Base-by-base conservation (phyloP, 1,139 yeast genomes). In the Spathaspora sp. region DNA sequence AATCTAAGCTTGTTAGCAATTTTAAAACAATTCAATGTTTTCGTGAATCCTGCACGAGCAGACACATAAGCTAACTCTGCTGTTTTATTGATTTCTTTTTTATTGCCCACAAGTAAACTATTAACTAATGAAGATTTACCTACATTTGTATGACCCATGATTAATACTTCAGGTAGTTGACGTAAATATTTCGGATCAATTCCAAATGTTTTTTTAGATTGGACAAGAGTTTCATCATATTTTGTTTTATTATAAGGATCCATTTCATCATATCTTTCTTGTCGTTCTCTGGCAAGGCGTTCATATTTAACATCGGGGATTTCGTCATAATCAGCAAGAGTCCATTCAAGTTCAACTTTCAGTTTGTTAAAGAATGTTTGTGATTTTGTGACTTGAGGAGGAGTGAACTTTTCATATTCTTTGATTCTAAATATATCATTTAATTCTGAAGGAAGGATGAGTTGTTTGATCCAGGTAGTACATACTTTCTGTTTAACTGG, bases 111-210 rank as follows among this genome's bases (percentile, higher is more conserved):
- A 58, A 56, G 78, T 58, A 84, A 53, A 15, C 77, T 78, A 56
- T 88, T 86, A 37, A 89, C 68, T 36, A 89, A 63, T 0, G 95
- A 81, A 0, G 95, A 87, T 59, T 89, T 89, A 0, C 97, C 97
- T 1, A 82, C 89, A 56, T 89, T 89, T 43, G 95, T 85, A 52
- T 88, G 79, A 0, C 97, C 97, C 44, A 89, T 58, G 38, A 89
- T 72, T 7, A 86, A 68, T 2, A 89, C 80, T 56, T 89, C 96
- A 0, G 96, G 96, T 13, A 73, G 55, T 11, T 64, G 61, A 42
- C 51, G 56, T 33, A 70, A 56, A 20, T 63, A 53, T 13, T 55
- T 58, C 4, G 73, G 71, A 13, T 49, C 52, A 17, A 68, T 61
- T 0, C 74, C 74, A 51, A 66, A 68, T 1, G 70, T 58, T 44